phyloP scores from a whole-genome alignment of 192 early-diverging fungal species.

The Umbelopsis ramanniana region DNA sequence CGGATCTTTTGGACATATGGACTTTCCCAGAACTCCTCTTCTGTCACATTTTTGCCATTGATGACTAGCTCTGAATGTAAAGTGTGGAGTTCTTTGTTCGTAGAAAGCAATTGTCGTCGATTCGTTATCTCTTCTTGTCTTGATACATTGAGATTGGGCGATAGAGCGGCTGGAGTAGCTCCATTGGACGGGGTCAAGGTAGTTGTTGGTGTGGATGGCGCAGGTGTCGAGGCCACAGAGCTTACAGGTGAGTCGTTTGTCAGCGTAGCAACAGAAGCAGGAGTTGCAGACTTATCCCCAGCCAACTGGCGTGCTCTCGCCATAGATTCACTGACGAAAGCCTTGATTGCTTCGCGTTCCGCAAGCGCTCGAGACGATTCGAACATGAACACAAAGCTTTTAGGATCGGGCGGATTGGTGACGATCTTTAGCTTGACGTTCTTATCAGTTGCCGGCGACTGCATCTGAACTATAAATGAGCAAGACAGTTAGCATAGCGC shows the following conservation, averaged over 20 bases:
- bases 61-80: constrained; percentile 83
- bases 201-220: constrained; percentile 1
- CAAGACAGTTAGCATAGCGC: not conserved
- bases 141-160: constrained; percentile 9
- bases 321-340: constrained; percentile 35
- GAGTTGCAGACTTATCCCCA: constrained; percentile 6
- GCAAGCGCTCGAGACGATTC: constrained; percentile 26
- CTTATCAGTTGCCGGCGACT: constrained; percentile 7
- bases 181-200: not conserved
- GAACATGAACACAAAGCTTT: constrained; percentile 40
- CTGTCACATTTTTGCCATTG: constrained; percentile 65
- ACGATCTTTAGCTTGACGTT: constrained; percentile 30
- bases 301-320: constrained; percentile 23
- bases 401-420: constrained; percentile 27
- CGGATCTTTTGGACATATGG: constrained; percentile 58
- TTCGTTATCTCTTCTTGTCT: constrained; percentile 62
- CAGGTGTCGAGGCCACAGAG: not conserved
- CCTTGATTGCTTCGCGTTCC: constrained; percentile 40
- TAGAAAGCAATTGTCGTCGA: constrained; percentile 64
- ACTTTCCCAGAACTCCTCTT: constrained; percentile 95
- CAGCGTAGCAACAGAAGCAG: constrained; percentile 5
- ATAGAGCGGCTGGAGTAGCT: not conserved
- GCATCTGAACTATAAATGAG: not conserved
- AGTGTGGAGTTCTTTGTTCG: constrained; percentile 67
- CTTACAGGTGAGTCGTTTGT: constrained; percentile 16